Conservation (phyloP, 257 asterid genomes). For the Gentiana macrophylla region DNA sequence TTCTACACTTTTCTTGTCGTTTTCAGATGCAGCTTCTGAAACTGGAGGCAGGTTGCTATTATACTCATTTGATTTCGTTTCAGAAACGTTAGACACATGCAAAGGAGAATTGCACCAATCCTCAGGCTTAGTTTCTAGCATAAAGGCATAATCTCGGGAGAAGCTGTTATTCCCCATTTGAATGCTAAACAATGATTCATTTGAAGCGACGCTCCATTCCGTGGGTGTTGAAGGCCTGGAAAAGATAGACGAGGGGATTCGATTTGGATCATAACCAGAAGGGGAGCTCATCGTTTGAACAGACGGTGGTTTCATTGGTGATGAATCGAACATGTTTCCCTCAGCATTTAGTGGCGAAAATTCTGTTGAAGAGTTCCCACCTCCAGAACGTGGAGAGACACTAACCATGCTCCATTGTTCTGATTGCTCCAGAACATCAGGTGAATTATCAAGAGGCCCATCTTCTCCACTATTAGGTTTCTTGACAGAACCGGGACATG, state of each 20-base stretch:
- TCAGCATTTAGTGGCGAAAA: slow-evolving; percentile 16
- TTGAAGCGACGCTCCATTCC: slow-evolving; percentile 82
- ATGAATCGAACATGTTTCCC: slow-evolving; percentile 10
- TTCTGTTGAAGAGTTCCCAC: slow-evolving; percentile 7
- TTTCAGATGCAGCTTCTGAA: slow-evolving; percentile 33
- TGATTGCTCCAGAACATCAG: slow-evolving; percentile 8
- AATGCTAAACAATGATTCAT: slow-evolving; percentile 81
- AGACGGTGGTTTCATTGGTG: slow-evolving; percentile 37
- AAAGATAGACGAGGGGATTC: slow-evolving; percentile 73
- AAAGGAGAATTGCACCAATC: slow-evolving; percentile 24
- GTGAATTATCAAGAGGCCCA: slow-evolving; percentile 5
- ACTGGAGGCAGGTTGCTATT: slow-evolving; percentile 41
- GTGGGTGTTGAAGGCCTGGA: slow-evolving; percentile 28
- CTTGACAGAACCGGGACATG: slow-evolving; percentile 16
- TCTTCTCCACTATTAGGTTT: slow-evolving; percentile 11
- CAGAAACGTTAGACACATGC: slow-evolving; percentile 12
- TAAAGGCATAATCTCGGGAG: slow-evolving; percentile 31
- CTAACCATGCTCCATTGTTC: slow-evolving; percentile 38
- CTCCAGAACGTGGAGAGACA: slow-evolving; percentile 31
- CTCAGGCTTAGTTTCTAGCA: slow-evolving; percentile 30
- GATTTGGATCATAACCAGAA: slow-evolving; percentile 54
- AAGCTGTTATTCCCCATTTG: slow-evolving; percentile 74
- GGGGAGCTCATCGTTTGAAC: slow-evolving; percentile 40
- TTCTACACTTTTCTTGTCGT: slow-evolving; percentile 21
- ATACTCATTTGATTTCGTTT: slow-evolving; percentile 23